Evolutionary conservation across 2,329 filamentous ascomycete genomes (phyloP), one percentile per base, ranked within the genome.

Genomic region (Emergomyces orientalis): DNA sequence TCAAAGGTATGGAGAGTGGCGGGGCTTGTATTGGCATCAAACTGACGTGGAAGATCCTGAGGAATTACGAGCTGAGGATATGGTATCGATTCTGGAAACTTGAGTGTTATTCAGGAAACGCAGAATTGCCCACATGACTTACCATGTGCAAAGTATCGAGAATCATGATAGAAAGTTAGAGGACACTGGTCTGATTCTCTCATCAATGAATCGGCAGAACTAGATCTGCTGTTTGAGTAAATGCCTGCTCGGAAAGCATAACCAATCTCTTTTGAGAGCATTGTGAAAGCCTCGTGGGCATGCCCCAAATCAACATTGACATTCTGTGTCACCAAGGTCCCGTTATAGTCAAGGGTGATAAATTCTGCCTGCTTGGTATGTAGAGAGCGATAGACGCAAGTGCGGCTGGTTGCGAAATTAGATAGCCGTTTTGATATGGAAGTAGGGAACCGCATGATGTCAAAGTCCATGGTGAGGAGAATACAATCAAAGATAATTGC

Each of bases 1-100:
- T 17, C 45, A 25, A 49, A 49, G 4, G 45, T 49, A 49, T 49
- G 45, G 45, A 49, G 47, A 3, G 47, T 51, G 27, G 47, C 47
- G n/a, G n/a, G 47, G 47, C 47, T 25, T 3, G 19, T 51, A 22
- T 51, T 22, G 19, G 47, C 47, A 39, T 14, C 37, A n/a, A 1
- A 6, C 34, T 37, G 34, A 37, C 34, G 34, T 6, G 34, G 34
- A 37, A 37, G 34, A 8, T 37, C 34, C 34, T 32, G 51, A 37
- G 34, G 62, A 30, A 60, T 43, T 41, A 27, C 61, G 13, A 55
- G 32, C 27, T 17, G 52, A 55, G 52, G 52, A 27, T 30, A 55
- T 2, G 25, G 52, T 55, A 25, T 19, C 17, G 52, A n/a, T 27
- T 55, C 52, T 30, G 52, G 32, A 55, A 55, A 17, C 17, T 17